Conservation (phyloP, 2,329 filamentous ascomycete genomes). For the Spiromastix sp. region DNA sequence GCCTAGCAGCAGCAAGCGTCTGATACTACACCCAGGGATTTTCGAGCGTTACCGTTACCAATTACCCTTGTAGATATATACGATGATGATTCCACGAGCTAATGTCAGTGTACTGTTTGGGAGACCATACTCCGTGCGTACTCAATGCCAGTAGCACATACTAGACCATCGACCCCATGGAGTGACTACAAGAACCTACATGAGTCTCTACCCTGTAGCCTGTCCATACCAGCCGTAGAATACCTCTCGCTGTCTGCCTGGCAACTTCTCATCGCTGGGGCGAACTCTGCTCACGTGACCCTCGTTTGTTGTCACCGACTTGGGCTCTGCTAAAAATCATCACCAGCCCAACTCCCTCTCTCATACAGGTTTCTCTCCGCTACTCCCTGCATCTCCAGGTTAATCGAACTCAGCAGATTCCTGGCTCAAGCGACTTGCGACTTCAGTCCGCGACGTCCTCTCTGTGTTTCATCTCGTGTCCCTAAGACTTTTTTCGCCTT, state of each 20-base stretch:
- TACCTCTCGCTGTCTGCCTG: not conserved
- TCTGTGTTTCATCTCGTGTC: not conserved
- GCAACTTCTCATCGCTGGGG: not conserved
- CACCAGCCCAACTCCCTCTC: not conserved
- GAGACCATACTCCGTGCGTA: too few relatives aligned
- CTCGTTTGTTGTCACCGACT: conserved; percentile 14
- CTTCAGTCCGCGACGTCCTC: not conserved
- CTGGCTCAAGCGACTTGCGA: too few relatives aligned
- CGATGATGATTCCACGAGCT: too few relatives aligned
- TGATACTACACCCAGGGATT: not conserved
- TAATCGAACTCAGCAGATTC: not conserved
- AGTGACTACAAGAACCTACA: too few relatives aligned
- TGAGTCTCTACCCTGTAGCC: too few relatives aligned
- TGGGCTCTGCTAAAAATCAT: not conserved
- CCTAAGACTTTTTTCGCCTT: not conserved
- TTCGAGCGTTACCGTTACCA: conserved; percentile 7
- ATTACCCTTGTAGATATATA: not conserved
- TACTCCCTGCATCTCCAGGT: not conserved
- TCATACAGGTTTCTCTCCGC: not conserved
- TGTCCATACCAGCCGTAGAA: too few relatives aligned
- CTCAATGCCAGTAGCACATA: too few relatives aligned
- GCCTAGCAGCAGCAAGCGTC: conserved; percentile 40
- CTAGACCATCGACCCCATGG: too few relatives aligned
- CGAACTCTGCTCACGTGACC: conserved; percentile 11
- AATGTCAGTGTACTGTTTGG: too few relatives aligned